phyloP scores from a whole-genome alignment of 805 yeast genomes.

The Metschnikowia dekortorum region DNA sequence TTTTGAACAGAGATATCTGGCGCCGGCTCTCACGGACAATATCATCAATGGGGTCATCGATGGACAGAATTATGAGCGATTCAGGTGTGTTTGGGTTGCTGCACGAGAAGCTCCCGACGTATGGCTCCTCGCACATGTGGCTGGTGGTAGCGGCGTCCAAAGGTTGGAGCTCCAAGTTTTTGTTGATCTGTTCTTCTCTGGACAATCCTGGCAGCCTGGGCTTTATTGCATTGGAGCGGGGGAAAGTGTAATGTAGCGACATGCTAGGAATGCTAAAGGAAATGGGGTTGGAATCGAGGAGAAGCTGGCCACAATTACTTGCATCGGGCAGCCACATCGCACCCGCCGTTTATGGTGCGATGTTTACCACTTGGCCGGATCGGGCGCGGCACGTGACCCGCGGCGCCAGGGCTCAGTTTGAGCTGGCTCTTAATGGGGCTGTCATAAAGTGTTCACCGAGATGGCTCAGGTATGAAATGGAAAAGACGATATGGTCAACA shows the following conservation, averaged over 20 bases:
- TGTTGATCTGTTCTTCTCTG: conserved; percentile 6
- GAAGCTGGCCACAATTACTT: not conserved
- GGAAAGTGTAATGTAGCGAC: conserved; percentile 6
- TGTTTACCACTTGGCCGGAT: conserved; percentile 6
- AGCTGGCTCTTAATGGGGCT: no score
- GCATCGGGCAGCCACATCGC: not conserved
- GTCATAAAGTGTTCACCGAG: no score
- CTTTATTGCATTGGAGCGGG: conserved; percentile 1
- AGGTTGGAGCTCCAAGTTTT: conserved; percentile 4
- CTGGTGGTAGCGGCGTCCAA: conserved; percentile 1
- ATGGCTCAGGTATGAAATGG: no score
- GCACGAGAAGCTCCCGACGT: conserved; percentile 9
- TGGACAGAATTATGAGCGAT: not conserved
- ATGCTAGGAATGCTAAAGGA: not conserved
- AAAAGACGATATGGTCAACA: no score
- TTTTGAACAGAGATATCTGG: conserved; percentile 12
- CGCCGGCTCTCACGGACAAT: conserved; percentile 17
- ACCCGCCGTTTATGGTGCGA: not conserved
- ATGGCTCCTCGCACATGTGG: conserved; percentile 12
- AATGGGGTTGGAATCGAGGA: not conserved
- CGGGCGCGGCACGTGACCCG: conserved; percentile 1
- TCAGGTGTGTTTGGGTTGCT: conserved; percentile 7
- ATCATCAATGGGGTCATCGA: conserved; percentile 22
- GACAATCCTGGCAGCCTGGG: not conserved
- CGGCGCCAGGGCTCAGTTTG: not conserved